Percentiles rank a stretch among this genome's conserved stretches.
phyloP scores from a whole-genome alignment of 2,329 filamentous ascomycete genomes.

The Furcasterigmium sp. region DNA sequence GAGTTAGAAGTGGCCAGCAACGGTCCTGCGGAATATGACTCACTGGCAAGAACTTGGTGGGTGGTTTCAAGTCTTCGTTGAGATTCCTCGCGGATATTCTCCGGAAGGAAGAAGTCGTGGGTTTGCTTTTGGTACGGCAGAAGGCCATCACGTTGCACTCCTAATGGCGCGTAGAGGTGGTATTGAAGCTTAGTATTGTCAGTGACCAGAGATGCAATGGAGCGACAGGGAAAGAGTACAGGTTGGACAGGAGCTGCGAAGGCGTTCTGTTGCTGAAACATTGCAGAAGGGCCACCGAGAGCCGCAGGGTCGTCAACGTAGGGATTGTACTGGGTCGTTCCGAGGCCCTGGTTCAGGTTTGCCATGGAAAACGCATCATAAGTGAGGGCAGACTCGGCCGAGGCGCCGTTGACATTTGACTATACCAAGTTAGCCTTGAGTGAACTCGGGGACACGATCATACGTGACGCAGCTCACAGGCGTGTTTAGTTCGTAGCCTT shows the following conservation, averaged over 20 bases:
- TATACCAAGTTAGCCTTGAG: slow-evolving; percentile 12
- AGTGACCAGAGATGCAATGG: too few species aligned
- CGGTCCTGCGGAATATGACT: slow-evolving; percentile 17
- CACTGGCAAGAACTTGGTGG: slow-evolving; percentile 77
- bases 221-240: slow-evolving; percentile 25
- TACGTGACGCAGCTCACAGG: background rate
- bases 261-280: slow-evolving; percentile 55
- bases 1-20: slow-evolving; percentile 1
- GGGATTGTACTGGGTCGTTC: slow-evolving; percentile 58
- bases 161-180: slow-evolving; percentile 86
- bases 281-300: slow-evolving; percentile 54
- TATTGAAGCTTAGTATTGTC: slow-evolving; percentile 64
- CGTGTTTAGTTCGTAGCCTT: slow-evolving; percentile 44
- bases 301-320: slow-evolving; percentile 68
- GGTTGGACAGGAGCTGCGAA: slow-evolving; percentile 55
- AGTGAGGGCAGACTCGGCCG: slow-evolving; percentile 40
- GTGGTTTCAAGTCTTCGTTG: slow-evolving; percentile 85
- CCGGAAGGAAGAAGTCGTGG: slow-evolving; percentile 88
- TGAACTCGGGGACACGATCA: too few species aligned
- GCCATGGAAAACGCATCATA: slow-evolving; percentile 64
- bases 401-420: slow-evolving; percentile 40
- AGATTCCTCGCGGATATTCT: slow-evolving; percentile 79
- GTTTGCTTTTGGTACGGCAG: slow-evolving; percentile 79
- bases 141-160: slow-evolving; percentile 75
- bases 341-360: slow-evolving; percentile 45